These are phyloP conservation scores for Breviolum minutum DNA, from an alignment of 73 alveolate species.

Conservation along the genomic window DNA sequence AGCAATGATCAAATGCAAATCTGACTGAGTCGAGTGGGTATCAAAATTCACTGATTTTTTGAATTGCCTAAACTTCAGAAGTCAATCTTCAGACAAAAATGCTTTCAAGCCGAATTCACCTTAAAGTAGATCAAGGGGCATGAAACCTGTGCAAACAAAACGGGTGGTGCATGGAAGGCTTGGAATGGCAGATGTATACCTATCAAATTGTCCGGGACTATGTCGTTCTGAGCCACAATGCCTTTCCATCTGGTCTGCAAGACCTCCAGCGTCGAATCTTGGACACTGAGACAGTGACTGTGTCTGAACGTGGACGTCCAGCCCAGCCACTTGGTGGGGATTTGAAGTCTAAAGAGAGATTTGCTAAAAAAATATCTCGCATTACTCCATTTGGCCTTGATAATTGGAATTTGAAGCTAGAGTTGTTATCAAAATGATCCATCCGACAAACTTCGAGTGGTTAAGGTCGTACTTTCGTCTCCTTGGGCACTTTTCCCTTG, in stretches of 20 bases:
- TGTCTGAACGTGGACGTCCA: slow-evolving; percentile 30
- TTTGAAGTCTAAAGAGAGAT: background rate
- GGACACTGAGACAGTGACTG: background rate
- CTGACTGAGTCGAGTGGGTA: too few species aligned
- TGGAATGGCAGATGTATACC: slow-evolving; percentile 63
- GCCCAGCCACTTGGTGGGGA: background rate
- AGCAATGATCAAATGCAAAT: too few species aligned
- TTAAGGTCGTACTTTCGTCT: background rate
- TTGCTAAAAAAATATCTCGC: background rate
- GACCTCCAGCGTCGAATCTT: background rate
- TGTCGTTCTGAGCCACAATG: slow-evolving; percentile 12
- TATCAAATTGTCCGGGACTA: slow-evolving; percentile 60
- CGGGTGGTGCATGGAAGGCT: background rate
- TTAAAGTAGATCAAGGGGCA: too few species aligned
- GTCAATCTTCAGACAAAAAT: too few species aligned
- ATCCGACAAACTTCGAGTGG: background rate
- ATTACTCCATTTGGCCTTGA: too few species aligned
- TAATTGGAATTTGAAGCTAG: too few species aligned
- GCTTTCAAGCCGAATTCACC: too few species aligned
- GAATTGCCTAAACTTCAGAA: too few species aligned
- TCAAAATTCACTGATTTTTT: too few species aligned
- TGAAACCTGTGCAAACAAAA: background rate
- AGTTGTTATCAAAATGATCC: too few species aligned
- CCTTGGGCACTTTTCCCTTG: background rate
- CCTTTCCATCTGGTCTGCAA: background rate